Evolutionary conservation across 768 basidiomycete genomes (phyloP).

Genomic region (Crassisporium funariophilum): DNA sequence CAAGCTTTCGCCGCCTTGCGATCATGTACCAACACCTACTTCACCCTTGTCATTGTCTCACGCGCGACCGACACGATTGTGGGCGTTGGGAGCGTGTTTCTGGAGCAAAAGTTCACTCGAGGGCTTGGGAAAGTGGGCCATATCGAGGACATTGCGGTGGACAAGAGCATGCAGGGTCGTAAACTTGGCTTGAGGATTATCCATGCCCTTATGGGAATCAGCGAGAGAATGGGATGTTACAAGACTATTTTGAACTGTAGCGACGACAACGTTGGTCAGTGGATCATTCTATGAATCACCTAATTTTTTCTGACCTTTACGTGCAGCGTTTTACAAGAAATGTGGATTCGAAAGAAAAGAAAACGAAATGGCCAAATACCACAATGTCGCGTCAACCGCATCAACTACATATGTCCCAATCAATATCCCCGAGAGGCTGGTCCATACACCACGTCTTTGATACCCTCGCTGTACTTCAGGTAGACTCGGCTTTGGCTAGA

Average conservation of each 20-base stretch:
- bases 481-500: no score
- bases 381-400: slow-evolving; percentile 13
- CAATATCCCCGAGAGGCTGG: slow-evolving; percentile 2
- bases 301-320: slow-evolving; percentile 5
- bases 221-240: slow-evolving; percentile 81
- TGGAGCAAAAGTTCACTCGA: slow-evolving; percentile 95
- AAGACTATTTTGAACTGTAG: slow-evolving; percentile 98
- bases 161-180: slow-evolving; percentile 85
- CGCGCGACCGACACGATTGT: slow-evolving; percentile 77
- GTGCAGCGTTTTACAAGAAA: slow-evolving; percentile 92
- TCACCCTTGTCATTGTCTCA: slow-evolving; percentile 81
- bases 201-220: slow-evolving; percentile 80
- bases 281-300: slow-evolving; percentile 4
- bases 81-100: slow-evolving; percentile 78
- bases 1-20: slow-evolving; percentile 68
- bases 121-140: slow-evolving; percentile 86
- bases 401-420: no score
- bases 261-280: slow-evolving; percentile 88
- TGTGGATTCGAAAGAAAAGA: slow-evolving; percentile 93
- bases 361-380: slow-evolving; percentile 79
- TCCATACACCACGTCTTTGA: slow-evolving; percentile 23
- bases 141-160: slow-evolving; percentile 97
- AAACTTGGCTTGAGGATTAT: slow-evolving; percentile 90
- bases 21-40: slow-evolving; percentile 66
- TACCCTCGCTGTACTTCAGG: no score